Evolutionary conservation across 2,329 filamentous ascomycete genomes (phyloP).

Genomic region (Cordyceps farinosa): DNA sequence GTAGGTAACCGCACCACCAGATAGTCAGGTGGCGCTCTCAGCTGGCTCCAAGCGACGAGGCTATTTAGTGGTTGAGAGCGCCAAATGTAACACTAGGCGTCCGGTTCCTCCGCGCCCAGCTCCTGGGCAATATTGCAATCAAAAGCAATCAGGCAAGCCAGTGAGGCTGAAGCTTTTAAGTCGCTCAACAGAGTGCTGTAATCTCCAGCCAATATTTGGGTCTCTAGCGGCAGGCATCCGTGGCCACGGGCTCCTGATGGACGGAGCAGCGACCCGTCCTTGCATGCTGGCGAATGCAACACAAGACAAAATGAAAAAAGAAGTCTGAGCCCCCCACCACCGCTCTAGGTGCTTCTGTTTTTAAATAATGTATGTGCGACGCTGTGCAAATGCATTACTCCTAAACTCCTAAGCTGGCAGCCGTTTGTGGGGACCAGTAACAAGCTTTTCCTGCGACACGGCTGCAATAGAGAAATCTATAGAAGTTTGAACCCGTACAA

Average conservation of each 20-base stretch:
- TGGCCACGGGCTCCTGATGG: neutral
- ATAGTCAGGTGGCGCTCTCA: conserved; percentile 7
- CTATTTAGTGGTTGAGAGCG: neutral
- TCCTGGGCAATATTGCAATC: neutral
- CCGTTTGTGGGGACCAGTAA: neutral
- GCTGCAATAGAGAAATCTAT: neutral
- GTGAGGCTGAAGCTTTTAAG: conserved; percentile 9
- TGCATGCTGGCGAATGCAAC: neutral
- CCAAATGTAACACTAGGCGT: conserved; percentile 4
- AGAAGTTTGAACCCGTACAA: too few species aligned
- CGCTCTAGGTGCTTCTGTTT: neutral
- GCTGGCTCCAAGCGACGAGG: conserved; percentile 4
- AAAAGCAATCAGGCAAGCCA: neutral
- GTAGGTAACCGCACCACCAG: neutral
- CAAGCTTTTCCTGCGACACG: neutral
- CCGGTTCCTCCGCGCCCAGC: neutral
- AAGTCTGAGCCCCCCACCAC: neutral
- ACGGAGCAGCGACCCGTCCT: neutral
- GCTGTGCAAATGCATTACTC: neutral
- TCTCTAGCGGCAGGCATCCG: neutral
- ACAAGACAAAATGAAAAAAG: neutral
- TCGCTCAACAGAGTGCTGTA: neutral
- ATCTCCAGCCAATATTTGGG: conserved; percentile 2
- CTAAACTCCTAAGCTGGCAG: neutral
- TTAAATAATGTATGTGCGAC: neutral